Evolutionary conservation across 495 filamentous ascomycete species (phyloP).

Genomic region (Immersiella caudata): DNA sequence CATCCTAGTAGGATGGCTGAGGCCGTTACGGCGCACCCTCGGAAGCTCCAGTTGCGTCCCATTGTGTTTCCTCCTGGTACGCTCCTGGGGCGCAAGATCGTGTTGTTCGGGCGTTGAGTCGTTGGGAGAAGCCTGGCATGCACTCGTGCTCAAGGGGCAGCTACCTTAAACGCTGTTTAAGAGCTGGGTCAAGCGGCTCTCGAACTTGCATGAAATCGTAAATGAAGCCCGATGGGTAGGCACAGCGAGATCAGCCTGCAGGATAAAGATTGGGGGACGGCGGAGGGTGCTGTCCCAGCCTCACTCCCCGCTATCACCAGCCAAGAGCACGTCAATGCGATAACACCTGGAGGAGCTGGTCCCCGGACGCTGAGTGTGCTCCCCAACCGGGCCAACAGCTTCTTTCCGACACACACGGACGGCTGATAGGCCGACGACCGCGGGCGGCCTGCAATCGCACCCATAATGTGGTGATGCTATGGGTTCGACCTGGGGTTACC

Average conservation of each 20-base stretch:
- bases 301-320: constrained; percentile 5
- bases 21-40: constrained; percentile 8
- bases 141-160: not conserved
- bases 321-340: not conserved
- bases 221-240: constrained; percentile 8
- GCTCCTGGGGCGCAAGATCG: constrained; percentile 6
- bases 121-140: not conserved
- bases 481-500: constrained; percentile 12
- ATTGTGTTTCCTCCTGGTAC: constrained; percentile 4
- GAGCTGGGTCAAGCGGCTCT: constrained; percentile 4
- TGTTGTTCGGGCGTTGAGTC: not conserved
- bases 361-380: not conserved
- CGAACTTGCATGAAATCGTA: constrained; percentile 22
- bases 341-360: constrained; percentile 9
- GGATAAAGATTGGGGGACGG: constrained; percentile 12
- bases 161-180: not conserved
- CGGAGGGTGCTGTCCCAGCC: not conserved
- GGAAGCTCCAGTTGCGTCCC: not conserved
- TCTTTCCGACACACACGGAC: not conserved
- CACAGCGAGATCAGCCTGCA: constrained; percentile 24
- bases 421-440: constrained; percentile 10
- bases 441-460: constrained; percentile 1
- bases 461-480: constrained; percentile 11
- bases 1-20: constrained; percentile 3
- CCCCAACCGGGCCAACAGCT: not conserved